Percentiles rank a stretch among this genome's conserved stretches.
Conservation (phyloP, 768 basidiomycete species). For the Pulveroboletus sp. region DNA sequence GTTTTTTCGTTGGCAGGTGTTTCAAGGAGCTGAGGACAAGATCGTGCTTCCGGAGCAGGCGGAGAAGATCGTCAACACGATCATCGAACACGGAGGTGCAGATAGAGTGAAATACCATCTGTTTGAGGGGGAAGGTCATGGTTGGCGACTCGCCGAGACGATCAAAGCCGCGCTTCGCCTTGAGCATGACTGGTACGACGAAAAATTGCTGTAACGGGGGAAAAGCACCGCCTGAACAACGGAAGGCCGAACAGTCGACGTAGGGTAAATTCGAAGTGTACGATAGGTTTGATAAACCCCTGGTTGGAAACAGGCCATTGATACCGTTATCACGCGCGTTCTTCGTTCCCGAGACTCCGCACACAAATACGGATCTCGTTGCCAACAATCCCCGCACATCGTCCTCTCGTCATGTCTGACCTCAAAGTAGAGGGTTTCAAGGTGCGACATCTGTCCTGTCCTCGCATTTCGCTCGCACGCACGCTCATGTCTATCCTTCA, state of each 20-base stretch:
- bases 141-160: constrained; percentile 35
- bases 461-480: not conserved
- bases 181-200: constrained; percentile 37
- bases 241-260: no score
- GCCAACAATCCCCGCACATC: not conserved
- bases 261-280: no score
- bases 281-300: no score
- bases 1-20: constrained; percentile 40
- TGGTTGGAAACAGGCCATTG: no score
- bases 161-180: constrained; percentile 34
- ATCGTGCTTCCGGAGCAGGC: constrained; percentile 70
- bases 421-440: constrained; percentile 75
- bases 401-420: constrained; percentile 52
- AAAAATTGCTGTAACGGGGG: constrained; percentile 12
- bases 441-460: constrained; percentile 29
- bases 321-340: constrained; percentile 9
- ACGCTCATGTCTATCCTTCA: not conserved
- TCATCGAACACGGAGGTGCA: constrained; percentile 14
- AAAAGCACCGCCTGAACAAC: not conserved
- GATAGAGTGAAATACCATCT: constrained; percentile 34
- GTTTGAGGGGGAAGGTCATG: constrained; percentile 45
- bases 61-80: constrained; percentile 28
- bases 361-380: no score
- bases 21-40: constrained; percentile 62
- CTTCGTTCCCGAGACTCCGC: not conserved